Evolutionary conservation across 2,329 filamentous ascomycete genomes (phyloP), one percentile per base, ranked within the genome.

Genomic region (Penicillium sp.): DNA sequence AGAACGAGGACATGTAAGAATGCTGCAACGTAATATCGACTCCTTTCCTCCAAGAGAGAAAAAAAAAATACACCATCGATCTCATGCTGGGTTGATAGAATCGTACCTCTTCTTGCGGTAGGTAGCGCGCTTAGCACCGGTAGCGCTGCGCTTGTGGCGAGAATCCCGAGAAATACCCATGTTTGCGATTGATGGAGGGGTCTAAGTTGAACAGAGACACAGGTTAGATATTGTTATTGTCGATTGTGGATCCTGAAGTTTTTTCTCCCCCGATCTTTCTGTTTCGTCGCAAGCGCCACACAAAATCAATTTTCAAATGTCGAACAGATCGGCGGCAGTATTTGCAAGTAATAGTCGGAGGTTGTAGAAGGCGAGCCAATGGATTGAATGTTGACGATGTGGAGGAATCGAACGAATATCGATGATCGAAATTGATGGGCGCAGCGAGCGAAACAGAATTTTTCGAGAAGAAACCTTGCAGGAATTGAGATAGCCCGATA

Each of bases 81-180:
- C 38, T 58, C 47, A 56, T 52, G 14, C 42, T 50, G 39, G 46
- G 40, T 47, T 51, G 56, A 53, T 52, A 84, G 82, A 83, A 68
- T 67, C 76, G 70, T 79, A 81, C 78, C 77, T 80, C 76, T 79
- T 77, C 78, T 80, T 80, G 73, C 90, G 86, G 86, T 93, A 94
- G 83, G 87, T 89, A 82, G 89, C 84, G 79, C 89, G 88, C 89
- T 99, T 99, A 76, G 95, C 94, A 86, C 94, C 95, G 79, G 95
- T 90, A 80, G 93, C 92, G 81, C 91, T 92, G 84, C 94, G 92
- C 90, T 99, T 99, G 88, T 99, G 94, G 84, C 94, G 91, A 80
- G 91, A 96, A 84, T 97, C 93, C 84, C 94, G 90, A 82, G 93
- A 97, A 84, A 99, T 97, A 99, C 94, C 90, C 89, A 93, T 93